These are phyloP conservation scores for Dryadomyces quercivorus DNA, from an alignment of 2,329 filamentous ascomycete species.

Conservation along the genomic window DNA sequence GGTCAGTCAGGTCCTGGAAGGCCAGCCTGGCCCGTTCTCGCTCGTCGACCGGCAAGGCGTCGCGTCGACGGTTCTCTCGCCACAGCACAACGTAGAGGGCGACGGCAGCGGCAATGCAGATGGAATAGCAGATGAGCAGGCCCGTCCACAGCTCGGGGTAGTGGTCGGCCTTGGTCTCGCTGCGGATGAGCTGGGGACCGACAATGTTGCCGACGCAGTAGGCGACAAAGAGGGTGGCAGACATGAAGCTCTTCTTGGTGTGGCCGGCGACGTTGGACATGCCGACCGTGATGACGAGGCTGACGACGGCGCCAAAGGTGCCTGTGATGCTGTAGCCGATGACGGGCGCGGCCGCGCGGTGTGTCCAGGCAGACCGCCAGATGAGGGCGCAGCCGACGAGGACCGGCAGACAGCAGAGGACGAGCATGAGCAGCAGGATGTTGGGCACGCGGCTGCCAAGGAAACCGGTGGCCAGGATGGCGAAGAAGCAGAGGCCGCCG, in stretches of 20 bases:
- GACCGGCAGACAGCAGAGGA: slow-evolving; percentile 57
- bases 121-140: slow-evolving; percentile 54
- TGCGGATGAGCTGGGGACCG: slow-evolving; percentile 58
- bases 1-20: slow-evolving; percentile 57
- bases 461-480: slow-evolving; percentile 54
- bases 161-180: slow-evolving; percentile 50
- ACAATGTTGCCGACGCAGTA: slow-evolving; percentile 70
- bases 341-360: slow-evolving; percentile 53
- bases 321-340: slow-evolving; percentile 62
- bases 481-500: slow-evolving; percentile 53
- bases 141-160: slow-evolving; percentile 63
- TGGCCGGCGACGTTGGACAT: slow-evolving; percentile 61
- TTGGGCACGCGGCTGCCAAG: slow-evolving; percentile 48
- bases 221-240: slow-evolving; percentile 60
- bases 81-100: slow-evolving; percentile 46
- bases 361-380: slow-evolving; percentile 55
- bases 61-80: slow-evolving; percentile 43
- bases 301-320: slow-evolving; percentile 60
- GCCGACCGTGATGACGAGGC: slow-evolving; percentile 37
- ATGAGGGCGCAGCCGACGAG: slow-evolving; percentile 65
- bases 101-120: slow-evolving; percentile 47
- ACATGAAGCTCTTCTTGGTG: slow-evolving; percentile 69
- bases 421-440: slow-evolving; percentile 51
- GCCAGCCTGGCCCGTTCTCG: slow-evolving; percentile 50
- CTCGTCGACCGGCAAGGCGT: slow-evolving; percentile 38